These are phyloP conservation scores for Clohesyomyces aquaticus DNA, from an alignment of 495 filamentous ascomycete species.

Conservation along the genomic window DNA sequence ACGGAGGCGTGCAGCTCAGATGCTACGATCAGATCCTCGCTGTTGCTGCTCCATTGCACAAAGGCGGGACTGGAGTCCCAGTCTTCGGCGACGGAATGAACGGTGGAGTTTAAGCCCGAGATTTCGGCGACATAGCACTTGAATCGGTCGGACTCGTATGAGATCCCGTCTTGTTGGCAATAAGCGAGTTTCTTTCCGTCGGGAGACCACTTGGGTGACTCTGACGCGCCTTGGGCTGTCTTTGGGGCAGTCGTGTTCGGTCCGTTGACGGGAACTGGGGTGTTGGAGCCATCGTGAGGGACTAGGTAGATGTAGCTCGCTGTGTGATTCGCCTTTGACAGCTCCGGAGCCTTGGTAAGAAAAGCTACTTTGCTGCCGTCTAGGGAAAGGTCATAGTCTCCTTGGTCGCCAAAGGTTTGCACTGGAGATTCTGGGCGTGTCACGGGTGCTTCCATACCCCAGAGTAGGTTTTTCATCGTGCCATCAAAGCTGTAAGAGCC, in stretches of 20 bases:
- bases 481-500: slow-evolving; percentile 20
- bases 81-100: slow-evolving; percentile 27
- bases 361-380: slow-evolving; percentile 65
- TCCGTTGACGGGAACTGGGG: slow-evolving; percentile 49
- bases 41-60: slow-evolving; percentile 35
- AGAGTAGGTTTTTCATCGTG: slow-evolving; percentile 52
- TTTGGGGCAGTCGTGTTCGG: slow-evolving; percentile 49
- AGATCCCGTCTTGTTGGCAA: slow-evolving; percentile 64
- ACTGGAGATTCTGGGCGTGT: slow-evolving; percentile 53
- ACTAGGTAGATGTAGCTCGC: slow-evolving; percentile 77
- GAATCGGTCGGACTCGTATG: slow-evolving; percentile 85
- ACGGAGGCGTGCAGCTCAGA: slow-evolving; percentile 38
- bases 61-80: slow-evolving; percentile 36
- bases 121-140: slow-evolving; percentile 62
- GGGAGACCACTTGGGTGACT: slow-evolving; percentile 73
- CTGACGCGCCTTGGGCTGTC: slow-evolving; percentile 63
- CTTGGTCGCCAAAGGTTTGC: slow-evolving; percentile 60
- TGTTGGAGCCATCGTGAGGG: slow-evolving; percentile 53
- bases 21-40: slow-evolving; percentile 33
- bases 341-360: slow-evolving; percentile 76
- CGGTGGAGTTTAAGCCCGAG: slow-evolving; percentile 10
- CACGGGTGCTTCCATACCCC: slow-evolving; percentile 49
- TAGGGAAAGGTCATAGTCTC: slow-evolving; percentile 62
- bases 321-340: slow-evolving; percentile 79
- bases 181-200: slow-evolving; percentile 75